Evolutionary conservation across 192 early-diverging fungal species (phyloP), one percentile per base, ranked within the genome.

Genomic region (Lunasporangiospora selenospora): DNA sequence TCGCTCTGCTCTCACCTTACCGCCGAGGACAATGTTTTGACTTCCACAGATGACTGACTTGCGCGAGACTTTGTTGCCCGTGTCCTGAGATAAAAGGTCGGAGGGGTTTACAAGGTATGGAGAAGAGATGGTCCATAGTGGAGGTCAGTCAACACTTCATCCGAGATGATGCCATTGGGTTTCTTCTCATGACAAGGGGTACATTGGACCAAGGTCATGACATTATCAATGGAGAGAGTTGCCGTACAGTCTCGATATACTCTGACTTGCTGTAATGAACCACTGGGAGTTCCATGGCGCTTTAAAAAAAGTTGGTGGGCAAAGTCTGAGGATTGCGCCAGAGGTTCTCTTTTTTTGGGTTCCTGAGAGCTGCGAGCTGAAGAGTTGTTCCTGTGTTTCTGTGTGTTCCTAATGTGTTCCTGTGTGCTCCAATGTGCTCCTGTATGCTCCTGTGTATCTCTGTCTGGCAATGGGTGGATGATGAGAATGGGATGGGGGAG

Each of bases 21-120:
- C 96, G 24, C 94, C 93, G 7, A 97, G 87, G 29, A 96, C 90
- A 53, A 98, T 98, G 83, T 98, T 98, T 73, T 97, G 93, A 75
- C 88, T 89, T 11, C 95, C 96, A 61, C 89, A 93, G 62, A 98
- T 98, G 50, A 93, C 88, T 3, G 93, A 93, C 76, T 94, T 93
- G 21, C 95, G 87, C 60, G 88, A 90, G 36, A 98, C 93, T 79
- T 95, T 97, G 84, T 98, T 98, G 30, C 96, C 94, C 1, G 95
- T 97, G 62, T 97, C 96, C 89, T 91, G 62, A 16, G 15, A 32
- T 15, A 8, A 12, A 38, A 51, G n/a, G n/a, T n/a, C n/a, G n/a
- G n/a, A n/a, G n/a, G n/a, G n/a, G n/a, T n/a, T n/a, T n/a, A n/a
- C n/a, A n/a, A n/a, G n/a, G n/a, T n/a, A n/a, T n/a, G n/a, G n/a